Conservation (phyloP, 371 early-diverging fungal species). For the Gilbertella persicaria region DNA sequence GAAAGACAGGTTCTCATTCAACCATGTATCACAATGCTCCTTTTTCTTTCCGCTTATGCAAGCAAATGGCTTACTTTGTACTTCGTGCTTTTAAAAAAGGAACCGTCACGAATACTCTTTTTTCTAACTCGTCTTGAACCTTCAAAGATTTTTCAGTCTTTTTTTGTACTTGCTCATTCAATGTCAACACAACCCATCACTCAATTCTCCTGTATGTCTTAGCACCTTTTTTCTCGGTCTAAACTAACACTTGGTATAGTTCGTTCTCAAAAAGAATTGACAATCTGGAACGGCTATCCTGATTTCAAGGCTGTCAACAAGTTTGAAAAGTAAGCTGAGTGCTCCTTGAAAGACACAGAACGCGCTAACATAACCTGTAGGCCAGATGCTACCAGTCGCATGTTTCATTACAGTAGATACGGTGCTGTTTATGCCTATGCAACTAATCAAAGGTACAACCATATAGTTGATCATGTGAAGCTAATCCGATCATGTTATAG, state of each 20-base stretch:
- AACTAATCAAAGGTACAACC: constrained; percentile 61
- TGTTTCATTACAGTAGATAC: constrained; percentile 82
- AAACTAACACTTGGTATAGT: constrained; percentile 49
- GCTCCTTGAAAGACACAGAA: not conserved
- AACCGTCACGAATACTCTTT: no score
- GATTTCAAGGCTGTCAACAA: constrained; percentile 48
- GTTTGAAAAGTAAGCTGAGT: constrained; percentile 48
- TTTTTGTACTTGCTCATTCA: constrained; percentile 2
- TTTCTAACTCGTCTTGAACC: no score
- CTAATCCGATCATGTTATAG: constrained; percentile 30
- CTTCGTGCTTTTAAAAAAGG: no score
- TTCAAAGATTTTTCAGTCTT: no score
- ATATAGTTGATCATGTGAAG: not conserved
- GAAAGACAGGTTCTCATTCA: no score
- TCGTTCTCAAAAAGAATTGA: constrained; percentile 69
- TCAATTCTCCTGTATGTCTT: constrained; percentile 58
- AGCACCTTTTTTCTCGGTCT: not conserved
- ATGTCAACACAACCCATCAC: constrained; percentile 36
- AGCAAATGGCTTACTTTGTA: no score
- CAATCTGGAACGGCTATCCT: constrained; percentile 65
- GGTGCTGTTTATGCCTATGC: constrained; percentile 82
- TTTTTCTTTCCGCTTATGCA: no score
- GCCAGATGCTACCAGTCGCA: constrained; percentile 63
- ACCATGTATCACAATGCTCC: no score
- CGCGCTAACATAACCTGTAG: no score